Conservation (phyloP, 345 rosid species). For the Bruguiera parviflora region DNA sequence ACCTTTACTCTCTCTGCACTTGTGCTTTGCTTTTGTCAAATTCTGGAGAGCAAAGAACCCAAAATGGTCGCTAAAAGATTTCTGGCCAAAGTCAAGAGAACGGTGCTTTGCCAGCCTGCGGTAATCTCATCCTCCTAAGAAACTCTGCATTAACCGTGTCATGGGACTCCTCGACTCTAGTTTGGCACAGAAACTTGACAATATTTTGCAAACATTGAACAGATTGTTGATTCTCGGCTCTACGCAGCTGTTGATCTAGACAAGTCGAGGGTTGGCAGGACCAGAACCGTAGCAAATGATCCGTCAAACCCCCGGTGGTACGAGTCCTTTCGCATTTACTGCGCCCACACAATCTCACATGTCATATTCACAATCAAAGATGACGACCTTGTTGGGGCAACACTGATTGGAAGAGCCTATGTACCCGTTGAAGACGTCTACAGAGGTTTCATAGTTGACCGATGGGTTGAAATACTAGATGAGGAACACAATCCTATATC, state of each 20-base stretch:
- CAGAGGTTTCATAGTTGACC: constrained; percentile 29
- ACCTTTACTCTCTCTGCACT: not conserved
- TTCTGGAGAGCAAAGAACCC: constrained; percentile 21
- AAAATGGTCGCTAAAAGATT: constrained; percentile 28
- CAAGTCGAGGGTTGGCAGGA: constrained; percentile 68
- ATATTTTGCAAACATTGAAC: constrained; percentile 2
- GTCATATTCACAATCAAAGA: constrained; percentile 62
- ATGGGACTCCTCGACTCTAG: no score
- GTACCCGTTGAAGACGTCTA: constrained; percentile 51
- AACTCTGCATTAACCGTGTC: not conserved
- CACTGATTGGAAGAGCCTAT: constrained; percentile 68
- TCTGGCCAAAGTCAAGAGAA: constrained; percentile 39
- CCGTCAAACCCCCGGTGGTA: constrained; percentile 44
- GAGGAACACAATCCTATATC: constrained; percentile 30
- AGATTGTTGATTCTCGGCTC: constrained; percentile 41
- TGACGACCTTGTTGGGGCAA: constrained; percentile 47
- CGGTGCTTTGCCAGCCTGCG: constrained; percentile 16
- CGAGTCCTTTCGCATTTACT: constrained; percentile 53
- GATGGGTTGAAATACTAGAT: constrained; percentile 47
- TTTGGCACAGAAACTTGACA: no score
- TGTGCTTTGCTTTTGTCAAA: constrained; percentile 10
- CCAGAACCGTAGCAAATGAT: constrained; percentile 34
- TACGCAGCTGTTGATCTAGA: constrained; percentile 75
- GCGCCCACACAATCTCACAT: constrained; percentile 56
- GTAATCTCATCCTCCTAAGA: not conserved